Percentiles rank a stretch among this genome's conserved stretches.
These are phyloP conservation scores for Drosera capensis DNA, from an alignment of 148 eudicot genomes.

Conservation along the genomic window DNA sequence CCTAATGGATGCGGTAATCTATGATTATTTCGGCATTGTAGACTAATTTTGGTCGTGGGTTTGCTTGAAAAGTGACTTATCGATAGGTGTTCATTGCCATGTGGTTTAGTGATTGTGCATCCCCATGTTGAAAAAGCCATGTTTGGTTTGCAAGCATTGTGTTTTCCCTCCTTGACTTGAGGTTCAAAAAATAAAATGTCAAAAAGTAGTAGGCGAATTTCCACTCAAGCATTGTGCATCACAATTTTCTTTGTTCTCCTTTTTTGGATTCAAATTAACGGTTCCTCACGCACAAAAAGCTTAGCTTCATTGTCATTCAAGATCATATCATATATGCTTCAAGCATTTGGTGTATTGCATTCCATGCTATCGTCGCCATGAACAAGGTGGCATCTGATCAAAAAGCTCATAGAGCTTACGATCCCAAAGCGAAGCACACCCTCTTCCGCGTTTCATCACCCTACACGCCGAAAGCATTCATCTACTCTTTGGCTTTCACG, in stretches of 20 bases:
- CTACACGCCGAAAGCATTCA: slow-evolving; percentile 27
- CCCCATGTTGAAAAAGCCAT: no score
- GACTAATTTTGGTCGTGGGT: no score
- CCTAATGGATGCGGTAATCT: no score
- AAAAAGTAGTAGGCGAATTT: background rate
- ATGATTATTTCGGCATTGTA: no score
- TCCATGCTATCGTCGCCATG: no score
- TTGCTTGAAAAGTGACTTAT: no score
- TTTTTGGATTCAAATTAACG: background rate
- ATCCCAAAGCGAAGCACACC: slow-evolving; percentile 14
- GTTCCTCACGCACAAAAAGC: background rate
- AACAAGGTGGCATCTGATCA: background rate
- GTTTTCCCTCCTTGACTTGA: background rate
- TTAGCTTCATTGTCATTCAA: background rate
- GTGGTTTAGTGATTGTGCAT: no score
- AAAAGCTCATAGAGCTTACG: background rate
- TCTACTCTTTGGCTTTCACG: slow-evolving; percentile 13
- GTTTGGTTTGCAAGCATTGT: background rate
- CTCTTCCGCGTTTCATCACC: slow-evolving; percentile 2
- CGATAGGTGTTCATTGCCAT: no score
- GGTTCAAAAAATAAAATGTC: background rate
- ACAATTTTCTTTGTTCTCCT: background rate
- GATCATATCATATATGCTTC: background rate
- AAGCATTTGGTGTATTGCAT: no score
- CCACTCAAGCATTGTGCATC: background rate